Evolutionary conservation across 768 basidiomycete species (phyloP).

Genomic region (Pulveroboletus sp.): DNA sequence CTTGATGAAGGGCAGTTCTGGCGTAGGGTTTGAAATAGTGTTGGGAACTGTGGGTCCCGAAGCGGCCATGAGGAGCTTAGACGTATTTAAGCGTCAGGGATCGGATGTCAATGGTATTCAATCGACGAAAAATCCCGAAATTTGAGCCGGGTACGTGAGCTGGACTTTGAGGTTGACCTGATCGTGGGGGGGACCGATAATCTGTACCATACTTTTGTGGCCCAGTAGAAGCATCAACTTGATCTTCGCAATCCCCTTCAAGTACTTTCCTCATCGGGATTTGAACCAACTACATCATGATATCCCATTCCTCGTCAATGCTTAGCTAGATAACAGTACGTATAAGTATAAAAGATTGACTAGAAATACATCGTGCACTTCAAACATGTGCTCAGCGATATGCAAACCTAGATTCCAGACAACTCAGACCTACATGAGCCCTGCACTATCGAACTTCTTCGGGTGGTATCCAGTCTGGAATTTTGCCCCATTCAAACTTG

Average conservation of each 20-base stretch:
- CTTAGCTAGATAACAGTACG: too few species aligned
- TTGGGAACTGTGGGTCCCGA: conserved; percentile 17
- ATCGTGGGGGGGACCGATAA: too few species aligned
- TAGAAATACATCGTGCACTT: neutral
- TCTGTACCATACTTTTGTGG: too few species aligned
- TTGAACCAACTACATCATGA: too few species aligned
- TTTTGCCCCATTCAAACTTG: conserved; percentile 65
- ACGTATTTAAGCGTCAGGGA: conserved; percentile 12
- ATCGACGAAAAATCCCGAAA: conserved; percentile 6
- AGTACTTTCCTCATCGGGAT: too few species aligned
- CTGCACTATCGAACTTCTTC: conserved; percentile 46
- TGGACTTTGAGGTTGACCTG: too few species aligned
- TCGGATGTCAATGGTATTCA: conserved; percentile 1
- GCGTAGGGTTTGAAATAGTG: neutral
- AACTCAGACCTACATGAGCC: neutral
- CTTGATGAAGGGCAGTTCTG: conserved; percentile 24
- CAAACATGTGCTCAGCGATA: neutral
- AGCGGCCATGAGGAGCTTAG: conserved; percentile 16
- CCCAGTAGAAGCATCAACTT: too few species aligned
- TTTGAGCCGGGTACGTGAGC: conserved; percentile 19
- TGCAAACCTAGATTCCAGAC: neutral
- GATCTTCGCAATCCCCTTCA: too few species aligned
- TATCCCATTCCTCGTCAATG: too few species aligned
- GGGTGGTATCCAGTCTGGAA: conserved; percentile 77
- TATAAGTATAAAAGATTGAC: neutral